phyloP scores from a whole-genome alignment of 305 asterid genomes.

The Vinca major region DNA sequence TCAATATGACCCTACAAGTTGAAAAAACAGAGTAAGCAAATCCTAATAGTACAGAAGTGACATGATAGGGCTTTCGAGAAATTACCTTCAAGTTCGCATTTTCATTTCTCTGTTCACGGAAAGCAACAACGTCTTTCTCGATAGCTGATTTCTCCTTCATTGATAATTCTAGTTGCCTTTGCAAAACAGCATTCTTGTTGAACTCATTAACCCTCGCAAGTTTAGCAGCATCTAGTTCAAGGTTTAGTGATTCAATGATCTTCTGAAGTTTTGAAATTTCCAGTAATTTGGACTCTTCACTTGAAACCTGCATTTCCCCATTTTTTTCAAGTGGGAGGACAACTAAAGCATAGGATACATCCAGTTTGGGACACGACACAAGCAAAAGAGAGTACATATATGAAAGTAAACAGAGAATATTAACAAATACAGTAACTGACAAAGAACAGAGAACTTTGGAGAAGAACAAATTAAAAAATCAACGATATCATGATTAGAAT shows the following conservation, averaged over 20 bases:
- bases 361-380: not conserved
- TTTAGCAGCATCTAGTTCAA: conserved; percentile 86
- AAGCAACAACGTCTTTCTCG: conserved; percentile 52
- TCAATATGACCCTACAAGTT: not conserved
- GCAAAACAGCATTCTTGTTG: conserved; percentile 68
- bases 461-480: not conserved
- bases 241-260: conserved; percentile 65
- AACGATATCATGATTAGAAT: not conserved
- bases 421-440: not conserved
- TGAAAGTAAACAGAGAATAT: not conserved
- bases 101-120: conserved; percentile 64
- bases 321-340: not conserved
- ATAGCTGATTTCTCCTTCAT: conserved; percentile 64
- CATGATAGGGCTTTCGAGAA: not conserved
- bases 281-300: conserved; percentile 67
- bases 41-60: not conserved
- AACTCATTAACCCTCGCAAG: conserved; percentile 80
- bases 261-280: conserved; percentile 86
- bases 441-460: not conserved
- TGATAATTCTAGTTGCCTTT: conserved; percentile 62
- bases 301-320: conserved; percentile 50
- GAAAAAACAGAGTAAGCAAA: not conserved
- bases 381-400: not conserved
- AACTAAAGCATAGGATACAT: not conserved
- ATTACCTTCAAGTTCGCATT: conserved; percentile 68